Conservation (phyloP, 2,329 filamentous ascomycete genomes). For the Aspergillus versicolor region DNA sequence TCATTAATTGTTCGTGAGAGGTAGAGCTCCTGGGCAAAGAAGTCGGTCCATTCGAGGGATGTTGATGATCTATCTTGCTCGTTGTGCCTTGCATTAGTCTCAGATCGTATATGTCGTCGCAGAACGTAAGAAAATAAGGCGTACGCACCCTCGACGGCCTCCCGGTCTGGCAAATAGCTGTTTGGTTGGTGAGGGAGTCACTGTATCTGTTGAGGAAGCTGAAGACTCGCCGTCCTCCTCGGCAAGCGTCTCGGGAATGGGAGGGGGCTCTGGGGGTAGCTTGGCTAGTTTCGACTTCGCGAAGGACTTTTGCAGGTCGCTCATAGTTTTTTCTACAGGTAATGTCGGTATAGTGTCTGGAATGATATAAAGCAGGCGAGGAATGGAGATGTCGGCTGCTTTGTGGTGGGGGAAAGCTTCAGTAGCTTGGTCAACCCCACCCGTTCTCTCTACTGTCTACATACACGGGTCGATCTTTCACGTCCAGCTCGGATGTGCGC, state of each 20-base stretch:
- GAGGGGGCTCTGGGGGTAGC: constrained; percentile 56
- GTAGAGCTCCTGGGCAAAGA: constrained; percentile 85
- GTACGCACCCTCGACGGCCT: constrained; percentile 54
- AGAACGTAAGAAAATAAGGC: background rate
- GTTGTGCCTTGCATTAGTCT: constrained; percentile 2
- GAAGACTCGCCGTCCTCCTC: constrained; percentile 51
- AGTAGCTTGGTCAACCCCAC: background rate
- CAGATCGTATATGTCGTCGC: background rate
- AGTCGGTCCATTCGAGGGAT: constrained; percentile 80
- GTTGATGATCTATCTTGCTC: constrained; percentile 43
- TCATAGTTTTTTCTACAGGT: constrained; percentile 55
- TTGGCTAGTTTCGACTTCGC: constrained; percentile 70
- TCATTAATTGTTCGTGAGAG: constrained; percentile 47
- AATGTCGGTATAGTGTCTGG: background rate
- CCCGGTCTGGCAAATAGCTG: constrained; percentile 69
- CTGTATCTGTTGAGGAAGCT: constrained; percentile 89
- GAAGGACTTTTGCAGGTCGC: constrained; percentile 76
- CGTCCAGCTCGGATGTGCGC: no score
- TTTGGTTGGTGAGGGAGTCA: constrained; percentile 73
- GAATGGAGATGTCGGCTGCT: background rate
- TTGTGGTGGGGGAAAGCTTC: background rate
- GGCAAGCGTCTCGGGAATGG: constrained; percentile 33
- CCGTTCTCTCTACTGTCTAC: background rate
- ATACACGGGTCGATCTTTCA: no score
- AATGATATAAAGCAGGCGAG: background rate